Percentiles rank a stretch among this genome's conserved stretches.
phyloP scores from a whole-genome alignment of 225 moss, liverwort and hornwort species.

The Thuidium tamariscinum region DNA sequence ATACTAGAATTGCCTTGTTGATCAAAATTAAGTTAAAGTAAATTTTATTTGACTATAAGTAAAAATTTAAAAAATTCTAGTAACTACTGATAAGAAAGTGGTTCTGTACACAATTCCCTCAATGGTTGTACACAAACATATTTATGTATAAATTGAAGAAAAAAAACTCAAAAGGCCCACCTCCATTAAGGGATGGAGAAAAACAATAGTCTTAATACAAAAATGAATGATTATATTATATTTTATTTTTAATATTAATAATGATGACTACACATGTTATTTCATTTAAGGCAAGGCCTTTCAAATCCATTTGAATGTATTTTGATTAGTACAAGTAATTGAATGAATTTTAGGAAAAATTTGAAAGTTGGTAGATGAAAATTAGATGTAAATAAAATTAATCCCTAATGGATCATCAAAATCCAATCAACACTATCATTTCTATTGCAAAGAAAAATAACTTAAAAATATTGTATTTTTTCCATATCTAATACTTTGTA shows the following conservation, averaged over 20 bases:
- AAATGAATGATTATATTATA: neutral
- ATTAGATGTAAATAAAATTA: neutral
- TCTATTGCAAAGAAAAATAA: neutral
- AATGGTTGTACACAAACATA: neutral
- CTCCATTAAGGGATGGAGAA: fast-evolving
- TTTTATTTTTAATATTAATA: too few species aligned
- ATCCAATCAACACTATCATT: fast-evolving
- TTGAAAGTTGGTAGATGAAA: fast-evolving
- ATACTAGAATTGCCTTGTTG: fast-evolving
- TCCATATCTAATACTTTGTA: too few species aligned
- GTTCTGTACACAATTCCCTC: fast-evolving
- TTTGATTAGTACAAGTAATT: neutral
- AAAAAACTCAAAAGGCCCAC: fast-evolving
- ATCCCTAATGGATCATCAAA: fast-evolving
- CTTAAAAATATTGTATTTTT: too few species aligned
- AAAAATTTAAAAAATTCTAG: too few species aligned
- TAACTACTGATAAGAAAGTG: neutral
- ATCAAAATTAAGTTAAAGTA: neutral
- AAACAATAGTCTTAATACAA: neutral
- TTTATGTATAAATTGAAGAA: neutral
- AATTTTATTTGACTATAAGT: too few species aligned
- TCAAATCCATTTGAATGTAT: neutral
- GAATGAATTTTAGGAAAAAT: neutral
- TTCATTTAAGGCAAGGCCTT: neutral
- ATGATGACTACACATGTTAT: neutral